Base-by-base conservation (phyloP, 495 filamentous ascomycete genomes). In the Xylaria telfairii region DNA sequence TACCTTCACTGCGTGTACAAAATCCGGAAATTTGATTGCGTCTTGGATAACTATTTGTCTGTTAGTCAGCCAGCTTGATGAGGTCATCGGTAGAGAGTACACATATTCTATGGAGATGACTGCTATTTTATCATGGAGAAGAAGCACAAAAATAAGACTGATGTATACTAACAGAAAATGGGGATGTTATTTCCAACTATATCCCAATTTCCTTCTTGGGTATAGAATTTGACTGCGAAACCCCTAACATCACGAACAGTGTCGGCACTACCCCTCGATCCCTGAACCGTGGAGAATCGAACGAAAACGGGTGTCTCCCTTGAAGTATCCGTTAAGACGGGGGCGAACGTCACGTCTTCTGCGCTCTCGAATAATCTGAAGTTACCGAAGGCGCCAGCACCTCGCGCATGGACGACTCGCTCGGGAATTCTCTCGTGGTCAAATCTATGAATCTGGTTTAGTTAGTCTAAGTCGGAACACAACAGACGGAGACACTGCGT, bases 401-500 rank as follows among this genome's bases (percentile, higher is more conserved):
- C 94, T 41, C 94, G 91, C 34, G 94, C 94, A 76, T 97, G 94
- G 6, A 97, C 93, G 17, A 96, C 93, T 63, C 94, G 86, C 80
- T 96, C 93, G 3, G 93, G 93, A 64, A 96, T 95, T 64, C 93
- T 88, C 79, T 97, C 93, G 72, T 96, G 93, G 74, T 96, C 93
- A 76, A 97, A 95, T 68, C 89, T 87, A 76, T 89, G 87, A 56
- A 94, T 92, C 92, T 94, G 56, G 17, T 69, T 30, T 30, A 21
- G 10, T 70, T 42, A 49, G 39, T n/a, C 65, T 46, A 26, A 19
- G 30, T 15, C 53, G 32, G 9, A 12, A 59, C 68, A 34, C 26
- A 30, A 59, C 5, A 8, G 26, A n/a, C 17, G 4, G 32, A 17
- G 41, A 44, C 24, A 62, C 80, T 21, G 2, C 1, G 66, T n/a